Evolutionary conservation across 495 filamentous ascomycete species (phyloP).

Genomic region (Penicillium chermesinum): DNA sequence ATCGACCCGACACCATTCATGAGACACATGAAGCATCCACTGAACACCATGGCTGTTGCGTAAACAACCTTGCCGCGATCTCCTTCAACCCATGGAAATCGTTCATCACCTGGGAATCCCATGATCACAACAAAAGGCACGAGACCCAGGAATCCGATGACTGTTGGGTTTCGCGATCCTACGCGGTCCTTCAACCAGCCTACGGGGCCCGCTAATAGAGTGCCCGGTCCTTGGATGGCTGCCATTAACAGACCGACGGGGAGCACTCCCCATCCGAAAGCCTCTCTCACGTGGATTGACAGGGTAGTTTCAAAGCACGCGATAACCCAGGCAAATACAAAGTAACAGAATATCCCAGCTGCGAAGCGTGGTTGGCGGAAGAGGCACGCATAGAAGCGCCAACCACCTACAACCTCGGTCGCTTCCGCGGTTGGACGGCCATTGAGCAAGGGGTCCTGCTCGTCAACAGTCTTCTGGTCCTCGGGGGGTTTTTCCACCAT

Average conservation of each 20-base stretch:
- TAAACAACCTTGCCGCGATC: constrained; percentile 20
- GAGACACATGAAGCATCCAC: constrained; percentile 18
- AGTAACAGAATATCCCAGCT: constrained; percentile 17
- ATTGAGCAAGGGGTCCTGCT: constrained; percentile 3
- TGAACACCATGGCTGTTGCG: constrained; percentile 8
- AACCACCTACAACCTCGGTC: constrained; percentile 1
- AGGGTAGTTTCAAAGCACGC: constrained; percentile 29
- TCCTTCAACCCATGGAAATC: constrained; percentile 14
- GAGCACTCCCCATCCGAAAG: constrained; percentile 29
- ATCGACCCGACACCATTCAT: constrained; percentile 26
- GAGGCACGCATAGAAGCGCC: constrained; percentile 20
- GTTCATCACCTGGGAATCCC: constrained; percentile 19
- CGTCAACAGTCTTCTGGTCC: not conserved
- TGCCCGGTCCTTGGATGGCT: constrained; percentile 23
- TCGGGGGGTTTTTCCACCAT: constrained; percentile 24
- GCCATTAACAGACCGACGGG: constrained; percentile 27
- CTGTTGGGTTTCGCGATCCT: constrained; percentile 22
- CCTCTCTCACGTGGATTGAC: constrained; percentile 23
- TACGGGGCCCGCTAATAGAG: constrained; percentile 16
- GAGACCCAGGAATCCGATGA: constrained; percentile 16
- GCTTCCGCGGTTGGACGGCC: not conserved
- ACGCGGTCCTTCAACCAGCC: constrained; percentile 29
- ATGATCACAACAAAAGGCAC: constrained; percentile 20
- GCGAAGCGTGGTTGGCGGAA: constrained; percentile 21
- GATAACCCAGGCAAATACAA: constrained; percentile 18